Evolutionary conservation across 306 rosid species (phyloP), one percentile per base, ranked within the genome.

Genomic region (Notholithocarpus densiflorus): DNA sequence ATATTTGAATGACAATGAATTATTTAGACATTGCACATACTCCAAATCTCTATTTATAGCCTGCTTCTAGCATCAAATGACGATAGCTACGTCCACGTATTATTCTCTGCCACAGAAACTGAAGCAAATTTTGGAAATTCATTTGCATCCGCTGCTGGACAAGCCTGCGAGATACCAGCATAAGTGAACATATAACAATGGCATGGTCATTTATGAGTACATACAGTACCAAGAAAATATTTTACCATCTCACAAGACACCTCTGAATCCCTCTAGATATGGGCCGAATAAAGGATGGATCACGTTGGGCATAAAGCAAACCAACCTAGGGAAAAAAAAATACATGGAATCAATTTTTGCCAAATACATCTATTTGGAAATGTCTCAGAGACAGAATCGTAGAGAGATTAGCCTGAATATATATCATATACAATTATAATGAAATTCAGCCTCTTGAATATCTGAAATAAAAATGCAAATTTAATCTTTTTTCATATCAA

Each of bases 231-330:
- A 70, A 83, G 75, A 81, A 82, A 77, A 75, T 59, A 37, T n/a
- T 89, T 55, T 81, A 95, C 99, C 99, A 95, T 95, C 99, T 89
- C 74, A 90, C 93, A 54, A 95, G 85, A 82, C 99, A 95, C 84
- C 97, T 86, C 85, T 95, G 89, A 77, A 93, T 91, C 24, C 97
- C 99, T 86, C 43, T 89, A 81, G 99, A 89, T 86, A 90, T 76
- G 62, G 99, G 98, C 56, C 99, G 97, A 82, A 95, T 56, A 78
- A 95, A 83, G 64, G 97, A 93, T 56, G 97, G 99, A 79, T 95
- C 97, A 73, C 99, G 82, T 77, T 91, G 98, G 72, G 92, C 82
- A 83, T 91, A 95, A 62, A 95, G 90, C 89, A 95, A 82, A 21
- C 99, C 99, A 66, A 91, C 97, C 99, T 95, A 72, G 73, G 77